These are phyloP conservation scores for Coemansia asiatica DNA, from an alignment of 192 early-diverging fungal species.

Conservation along the genomic window DNA sequence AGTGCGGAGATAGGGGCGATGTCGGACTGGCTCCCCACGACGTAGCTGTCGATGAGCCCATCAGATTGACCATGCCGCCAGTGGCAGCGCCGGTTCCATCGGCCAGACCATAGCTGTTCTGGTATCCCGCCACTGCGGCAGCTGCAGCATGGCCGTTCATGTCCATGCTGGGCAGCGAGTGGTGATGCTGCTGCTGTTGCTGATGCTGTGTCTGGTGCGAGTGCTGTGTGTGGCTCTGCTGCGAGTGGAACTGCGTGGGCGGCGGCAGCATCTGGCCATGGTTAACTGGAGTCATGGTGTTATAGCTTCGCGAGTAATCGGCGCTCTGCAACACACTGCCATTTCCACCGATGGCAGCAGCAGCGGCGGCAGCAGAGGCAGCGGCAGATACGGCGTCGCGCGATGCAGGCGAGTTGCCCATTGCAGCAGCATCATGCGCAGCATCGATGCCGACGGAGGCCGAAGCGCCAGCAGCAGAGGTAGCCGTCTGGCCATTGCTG, in stretches of 20 bases:
- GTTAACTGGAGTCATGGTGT: constrained; percentile 35
- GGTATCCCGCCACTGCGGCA: constrained; percentile 43
- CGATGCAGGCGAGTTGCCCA: constrained; percentile 31
- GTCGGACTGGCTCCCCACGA: constrained; percentile 44
- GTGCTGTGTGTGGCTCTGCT: constrained; percentile 11
- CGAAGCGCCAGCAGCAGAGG: constrained; percentile 24
- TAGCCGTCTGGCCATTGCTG: constrained; percentile 39
- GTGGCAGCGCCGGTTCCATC: constrained; percentile 37
- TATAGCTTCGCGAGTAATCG: constrained; percentile 51
- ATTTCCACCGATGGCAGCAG: constrained; percentile 26
- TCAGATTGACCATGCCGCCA: constrained; percentile 42
- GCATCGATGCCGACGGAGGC: constrained; percentile 28
- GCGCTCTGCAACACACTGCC: constrained; percentile 26
- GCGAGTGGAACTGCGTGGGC: constrained; percentile 39
- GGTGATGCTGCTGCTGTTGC: constrained; percentile 38
- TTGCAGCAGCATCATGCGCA: constrained; percentile 22
- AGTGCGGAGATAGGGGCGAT: constrained; percentile 45
- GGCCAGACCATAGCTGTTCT: constrained; percentile 54
- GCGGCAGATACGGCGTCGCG: constrained; percentile 48
- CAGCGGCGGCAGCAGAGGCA: constrained; percentile 33
- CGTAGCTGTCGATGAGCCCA: constrained; percentile 43
- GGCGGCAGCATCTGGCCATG: constrained; percentile 53
- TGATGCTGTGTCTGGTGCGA: constrained; percentile 23
- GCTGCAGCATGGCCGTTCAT: constrained; percentile 46
- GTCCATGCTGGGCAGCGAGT: constrained; percentile 53